Evolutionary conservation across 345 rosid genomes (phyloP).

Genomic region (Salix purpurea): DNA sequence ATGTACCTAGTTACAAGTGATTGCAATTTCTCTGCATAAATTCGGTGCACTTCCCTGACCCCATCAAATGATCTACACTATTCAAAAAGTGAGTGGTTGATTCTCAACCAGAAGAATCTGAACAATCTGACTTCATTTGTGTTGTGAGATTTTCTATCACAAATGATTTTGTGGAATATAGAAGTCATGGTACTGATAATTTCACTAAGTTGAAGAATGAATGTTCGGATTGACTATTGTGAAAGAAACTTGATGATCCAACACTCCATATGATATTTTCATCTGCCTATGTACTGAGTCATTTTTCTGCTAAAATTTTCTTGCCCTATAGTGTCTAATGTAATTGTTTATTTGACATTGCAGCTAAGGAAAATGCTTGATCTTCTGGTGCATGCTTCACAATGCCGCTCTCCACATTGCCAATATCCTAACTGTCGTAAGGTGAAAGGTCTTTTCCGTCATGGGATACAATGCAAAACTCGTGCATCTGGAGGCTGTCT

Average conservation of each 20-base stretch:
- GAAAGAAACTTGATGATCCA: background rate
- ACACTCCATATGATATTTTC: background rate
- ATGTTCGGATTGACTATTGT: background rate
- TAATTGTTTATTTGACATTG: conserved; percentile 22
- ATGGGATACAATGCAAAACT: conserved; percentile 77
- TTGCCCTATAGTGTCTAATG: background rate
- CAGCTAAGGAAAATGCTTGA: conserved; percentile 99
- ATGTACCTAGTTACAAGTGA: background rate
- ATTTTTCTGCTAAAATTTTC: background rate
- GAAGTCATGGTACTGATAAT: background rate
- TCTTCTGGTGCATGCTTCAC: conserved; percentile 96
- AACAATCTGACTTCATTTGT: background rate
- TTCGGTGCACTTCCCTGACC: background rate
- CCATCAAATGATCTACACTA: background rate
- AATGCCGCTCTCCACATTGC: conserved; percentile 73
- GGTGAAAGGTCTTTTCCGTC: conserved; percentile 95
- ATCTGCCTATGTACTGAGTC: background rate
- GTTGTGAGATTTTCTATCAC: background rate
- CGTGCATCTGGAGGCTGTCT: conserved; percentile 96
- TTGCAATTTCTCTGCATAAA: background rate
- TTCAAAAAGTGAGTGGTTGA: background rate
- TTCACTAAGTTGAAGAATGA: background rate
- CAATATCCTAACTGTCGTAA: conserved; percentile 96
- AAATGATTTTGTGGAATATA: background rate
- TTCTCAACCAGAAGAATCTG: background rate